phyloP scores from a whole-genome alignment of 352 stramenopile genomes.

The Globisporangium alternatum region DNA sequence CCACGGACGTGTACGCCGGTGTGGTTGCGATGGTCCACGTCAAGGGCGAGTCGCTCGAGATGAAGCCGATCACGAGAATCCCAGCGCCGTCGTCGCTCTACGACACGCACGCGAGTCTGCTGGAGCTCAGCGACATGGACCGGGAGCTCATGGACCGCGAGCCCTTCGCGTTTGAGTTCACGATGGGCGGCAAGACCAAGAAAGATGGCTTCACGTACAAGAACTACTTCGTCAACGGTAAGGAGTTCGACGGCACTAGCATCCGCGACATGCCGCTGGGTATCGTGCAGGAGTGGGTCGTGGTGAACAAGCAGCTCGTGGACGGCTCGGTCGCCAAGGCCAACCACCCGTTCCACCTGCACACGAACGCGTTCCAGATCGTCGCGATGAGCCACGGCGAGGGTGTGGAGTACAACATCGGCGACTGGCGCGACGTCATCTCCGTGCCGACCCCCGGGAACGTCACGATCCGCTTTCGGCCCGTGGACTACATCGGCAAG shows the following conservation, averaged over 20 bases:
- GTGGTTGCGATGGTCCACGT: slow-evolving; percentile 65
- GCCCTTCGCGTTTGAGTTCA: slow-evolving; percentile 57
- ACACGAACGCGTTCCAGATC: slow-evolving; percentile 86
- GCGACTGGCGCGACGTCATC: slow-evolving; percentile 83
- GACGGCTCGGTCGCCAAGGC: slow-evolving; percentile 36
- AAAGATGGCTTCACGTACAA: slow-evolving; percentile 74
- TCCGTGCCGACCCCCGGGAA: slow-evolving; percentile 69
- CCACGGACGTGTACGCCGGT: slow-evolving; percentile 58
- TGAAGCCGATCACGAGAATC: slow-evolving; percentile 27
- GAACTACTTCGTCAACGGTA: slow-evolving; percentile 71
- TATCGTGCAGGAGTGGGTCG: slow-evolving; percentile 69
- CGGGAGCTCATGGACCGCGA: slow-evolving; percentile 27
- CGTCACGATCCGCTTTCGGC: slow-evolving; percentile 78
- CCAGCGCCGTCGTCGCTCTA: slow-evolving; percentile 46
- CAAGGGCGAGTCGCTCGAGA: slow-evolving; percentile 26
- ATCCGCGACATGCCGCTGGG: slow-evolving; percentile 52
- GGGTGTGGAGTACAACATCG: slow-evolving; percentile 67
- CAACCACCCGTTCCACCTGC: slow-evolving; percentile 86
- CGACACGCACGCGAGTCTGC: slow-evolving; percentile 31
- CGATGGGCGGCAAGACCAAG: slow-evolving; percentile 37
- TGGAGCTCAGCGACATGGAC: slow-evolving; percentile 31
- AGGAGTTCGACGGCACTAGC: slow-evolving; percentile 44
- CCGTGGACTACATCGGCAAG: slow-evolving; percentile 56
- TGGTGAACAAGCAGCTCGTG: slow-evolving; percentile 56
- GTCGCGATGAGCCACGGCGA: slow-evolving; percentile 64